Evolutionary conservation across 2,329 filamentous ascomycete genomes (phyloP).

Genomic region (Orbilia javanica): DNA sequence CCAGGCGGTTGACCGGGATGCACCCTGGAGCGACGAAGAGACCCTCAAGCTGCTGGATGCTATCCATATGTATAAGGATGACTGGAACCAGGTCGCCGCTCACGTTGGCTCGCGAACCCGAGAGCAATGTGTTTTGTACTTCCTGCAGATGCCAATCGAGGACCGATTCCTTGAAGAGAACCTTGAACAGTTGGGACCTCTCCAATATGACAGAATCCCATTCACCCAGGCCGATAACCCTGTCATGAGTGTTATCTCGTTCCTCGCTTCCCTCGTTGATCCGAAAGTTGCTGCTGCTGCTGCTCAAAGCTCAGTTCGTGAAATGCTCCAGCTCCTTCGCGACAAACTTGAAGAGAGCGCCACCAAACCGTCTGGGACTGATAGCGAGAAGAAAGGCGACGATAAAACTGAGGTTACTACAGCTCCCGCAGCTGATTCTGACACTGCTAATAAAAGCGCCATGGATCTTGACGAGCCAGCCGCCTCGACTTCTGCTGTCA

Average conservation of each 20-base stretch:
- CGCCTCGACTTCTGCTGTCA: slow-evolving; percentile 67
- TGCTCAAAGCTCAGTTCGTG: slow-evolving; percentile 85
- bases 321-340: slow-evolving; percentile 83
- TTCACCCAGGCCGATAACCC: slow-evolving; percentile 95
- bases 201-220: slow-evolving; percentile 70
- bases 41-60: slow-evolving; percentile 89
- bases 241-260: slow-evolving; percentile 94
- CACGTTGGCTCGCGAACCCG: slow-evolving; percentile 91
- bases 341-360: slow-evolving; percentile 77
- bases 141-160: slow-evolving; percentile 95
- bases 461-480: slow-evolving; percentile 70
- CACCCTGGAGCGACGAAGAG: slow-evolving; percentile 91
- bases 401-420: slow-evolving; percentile 31
- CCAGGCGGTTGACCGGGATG: slow-evolving; percentile 82
- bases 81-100: slow-evolving; percentile 93
- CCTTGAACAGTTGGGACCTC: slow-evolving; percentile 78
- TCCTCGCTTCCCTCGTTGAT: slow-evolving; percentile 90
- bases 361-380: slow-evolving; percentile 47
- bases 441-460: slow-evolving; percentile 65
- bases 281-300: slow-evolving; percentile 91
- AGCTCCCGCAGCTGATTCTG: slow-evolving; percentile 3
- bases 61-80: slow-evolving; percentile 91
- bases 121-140: slow-evolving; percentile 97
- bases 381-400: slow-evolving; percentile 57
- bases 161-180: slow-evolving; percentile 94